phyloP scores from a whole-genome alignment of 805 yeast species.

The Spathaspora sp. region DNA sequence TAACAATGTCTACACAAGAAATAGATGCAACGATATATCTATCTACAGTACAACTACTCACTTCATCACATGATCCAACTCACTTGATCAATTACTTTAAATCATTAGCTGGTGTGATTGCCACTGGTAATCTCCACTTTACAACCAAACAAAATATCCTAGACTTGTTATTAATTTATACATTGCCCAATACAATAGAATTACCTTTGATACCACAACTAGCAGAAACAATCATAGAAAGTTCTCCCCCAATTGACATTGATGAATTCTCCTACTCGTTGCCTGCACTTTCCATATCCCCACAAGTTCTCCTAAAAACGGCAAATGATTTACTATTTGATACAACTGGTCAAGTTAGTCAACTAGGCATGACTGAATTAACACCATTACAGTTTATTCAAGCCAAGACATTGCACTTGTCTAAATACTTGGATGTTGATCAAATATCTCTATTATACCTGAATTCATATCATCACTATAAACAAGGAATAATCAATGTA shows the following conservation, averaged over 20 bases:
- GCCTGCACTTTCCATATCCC: neutral
- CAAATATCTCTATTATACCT: conserved; percentile 14
- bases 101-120: neutral
- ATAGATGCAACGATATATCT: conserved; percentile 6
- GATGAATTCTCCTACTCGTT: conserved; percentile 6
- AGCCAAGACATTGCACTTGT: conserved; percentile 16
- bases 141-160: conserved; percentile 7
- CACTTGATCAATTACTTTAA: neutral
- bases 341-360: conserved; percentile 1
- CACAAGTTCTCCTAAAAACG: conserved; percentile 4
- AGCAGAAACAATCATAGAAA: neutral
- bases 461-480: conserved; percentile 23
- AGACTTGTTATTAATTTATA: conserved; percentile 7
- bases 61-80: neutral
- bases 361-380: neutral
- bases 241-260: neutral
- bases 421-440: conserved; percentile 17
- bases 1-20: neutral
- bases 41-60: conserved; percentile 1
- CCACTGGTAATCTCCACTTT: neutral
- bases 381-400: conserved; percentile 15
- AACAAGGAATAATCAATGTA: conserved; percentile 22
- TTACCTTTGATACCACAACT: neutral
- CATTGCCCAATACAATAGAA: conserved; percentile 7
- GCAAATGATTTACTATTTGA: conserved; percentile 9